These are phyloP conservation scores for Ogataea hybrid DNA, from an alignment of 1,139 yeast genomes.

Conservation along the genomic window DNA sequence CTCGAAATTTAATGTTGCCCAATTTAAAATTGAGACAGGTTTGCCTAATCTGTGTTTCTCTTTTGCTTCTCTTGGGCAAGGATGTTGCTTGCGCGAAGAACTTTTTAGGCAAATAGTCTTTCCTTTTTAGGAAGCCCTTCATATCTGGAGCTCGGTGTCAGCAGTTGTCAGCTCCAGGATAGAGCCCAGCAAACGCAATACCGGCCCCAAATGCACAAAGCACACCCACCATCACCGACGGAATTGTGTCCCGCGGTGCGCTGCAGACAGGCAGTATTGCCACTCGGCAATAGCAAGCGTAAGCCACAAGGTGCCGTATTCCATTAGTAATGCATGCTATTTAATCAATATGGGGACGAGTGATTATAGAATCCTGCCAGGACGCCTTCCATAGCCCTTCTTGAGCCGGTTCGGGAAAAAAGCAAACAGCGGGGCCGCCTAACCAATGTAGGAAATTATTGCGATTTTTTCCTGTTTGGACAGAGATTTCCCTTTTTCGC, in stretches of 20 bases:
- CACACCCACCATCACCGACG: too few relatives aligned
- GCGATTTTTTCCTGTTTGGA: conserved; percentile 10
- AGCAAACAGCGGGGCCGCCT: conserved; percentile 13
- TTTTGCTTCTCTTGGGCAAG: conserved; percentile 7
- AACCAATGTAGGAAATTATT: conserved; percentile 8
- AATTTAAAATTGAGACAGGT: background rate
- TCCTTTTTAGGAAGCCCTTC: conserved; percentile 11
- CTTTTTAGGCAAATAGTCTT: conserved; percentile 12
- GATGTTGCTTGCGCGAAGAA: conserved; percentile 7
- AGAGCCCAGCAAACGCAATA: too few relatives aligned
- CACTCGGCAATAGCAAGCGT: background rate
- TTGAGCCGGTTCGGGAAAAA: conserved; percentile 7
- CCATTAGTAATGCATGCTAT: conserved; percentile 9
- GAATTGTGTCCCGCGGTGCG: too few relatives aligned
- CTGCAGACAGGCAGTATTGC: background rate
- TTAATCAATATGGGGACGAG: conserved; percentile 3
- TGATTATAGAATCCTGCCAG: background rate
- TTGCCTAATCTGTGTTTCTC: conserved; percentile 3
- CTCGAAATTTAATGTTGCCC: background rate
- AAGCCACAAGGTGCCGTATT: background rate
- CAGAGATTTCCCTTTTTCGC: conserved; percentile 10
- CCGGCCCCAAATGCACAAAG: too few relatives aligned
- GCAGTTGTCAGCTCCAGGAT: background rate
- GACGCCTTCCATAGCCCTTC: conserved; percentile 1
- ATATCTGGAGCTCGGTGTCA: conserved; percentile 6